Base-by-base conservation (phyloP, 345 rosid genomes). In the Eucalyptus cloeziana region DNA sequence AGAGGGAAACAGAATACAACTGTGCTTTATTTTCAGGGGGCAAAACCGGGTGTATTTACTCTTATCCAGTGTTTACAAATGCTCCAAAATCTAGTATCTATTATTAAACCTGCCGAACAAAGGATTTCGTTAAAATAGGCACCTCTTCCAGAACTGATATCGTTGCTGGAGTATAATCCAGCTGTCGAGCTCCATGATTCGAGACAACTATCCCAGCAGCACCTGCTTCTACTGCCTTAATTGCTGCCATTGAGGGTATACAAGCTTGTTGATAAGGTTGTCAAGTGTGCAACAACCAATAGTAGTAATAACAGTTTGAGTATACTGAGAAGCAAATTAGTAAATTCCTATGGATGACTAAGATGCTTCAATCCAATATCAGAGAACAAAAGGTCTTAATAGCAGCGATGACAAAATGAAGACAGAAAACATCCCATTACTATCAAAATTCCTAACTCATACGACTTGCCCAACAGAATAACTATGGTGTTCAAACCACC, bases 181-280 rank as follows among this genome's bases (percentile, higher is more conserved):
- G 95, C 90, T 96, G 98, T 10, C 99, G 97, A 90, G 91, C 98
- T 86, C 97, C 99, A 50, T 96, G 99, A 90, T 96, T 96, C 3
- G 98, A 96, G 91, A 96, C 97, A 3, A 96, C 90, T 89, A 96
- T 95, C 87, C 98, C 99, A 79, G 93, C 94, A 87, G 90, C 92
- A 54, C 98, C 96, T 7, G 90, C 93, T 92, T 96, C 96, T 90
- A 94, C 92, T 30, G 98, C 97, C 89, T 94, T 95, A 45, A 92
- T 91, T 88, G 97, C 98, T 96, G 96, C 89, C 86, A 91, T 13
- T 24, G 31, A 76, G 83, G 27, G 15, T 11, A 19, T 40, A 37
- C 83, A 71, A 71, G 83, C 40, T 71, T 71, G 14, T 71, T 37
- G 45, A 76, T 37, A 37, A 76, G 47, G 14, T 76, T 10, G 83